These are phyloP conservation scores for Epipyxis sp. DNA, from an alignment of 108 stramenopile species.

Conservation along the genomic window DNA sequence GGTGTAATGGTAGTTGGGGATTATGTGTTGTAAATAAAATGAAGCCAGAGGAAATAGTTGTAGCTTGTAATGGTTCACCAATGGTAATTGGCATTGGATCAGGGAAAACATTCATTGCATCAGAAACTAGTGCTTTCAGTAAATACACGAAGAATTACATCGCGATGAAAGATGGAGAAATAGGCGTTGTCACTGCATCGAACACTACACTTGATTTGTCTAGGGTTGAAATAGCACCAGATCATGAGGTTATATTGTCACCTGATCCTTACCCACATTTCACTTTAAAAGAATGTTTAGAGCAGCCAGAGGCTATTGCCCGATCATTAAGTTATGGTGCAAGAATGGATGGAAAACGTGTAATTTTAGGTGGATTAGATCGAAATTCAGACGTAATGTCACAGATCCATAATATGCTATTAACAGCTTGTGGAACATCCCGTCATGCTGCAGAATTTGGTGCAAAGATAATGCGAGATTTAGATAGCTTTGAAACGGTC, in stretches of 20 bases:
- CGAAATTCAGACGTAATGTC: conserved; percentile 61
- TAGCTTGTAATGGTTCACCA: conserved; percentile 95
- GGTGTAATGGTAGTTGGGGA: conserved; percentile 92
- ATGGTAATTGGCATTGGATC: conserved; percentile 89
- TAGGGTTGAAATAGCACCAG: conserved; percentile 77
- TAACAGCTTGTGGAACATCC: conserved; percentile 91
- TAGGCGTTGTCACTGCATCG: conserved; percentile 85
- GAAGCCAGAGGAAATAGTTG: conserved; percentile 82
- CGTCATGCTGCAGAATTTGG: conserved; percentile 87
- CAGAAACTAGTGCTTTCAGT: conserved; percentile 95
- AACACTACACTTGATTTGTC: conserved; percentile 79
- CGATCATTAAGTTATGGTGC: conserved; percentile 84
- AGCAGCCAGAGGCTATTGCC: conserved; percentile 94
- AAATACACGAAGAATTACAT: conserved; percentile 96
- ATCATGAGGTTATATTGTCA: conserved; percentile 81
- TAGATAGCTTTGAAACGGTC: conserved; percentile 87
- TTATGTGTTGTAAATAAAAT: conserved; percentile 67
- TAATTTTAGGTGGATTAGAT: conserved; percentile 78
- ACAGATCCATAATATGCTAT: conserved; percentile 40
- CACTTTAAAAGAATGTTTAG: conserved; percentile 74
- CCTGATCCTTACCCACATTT: conserved; percentile 93
- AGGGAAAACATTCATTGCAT: conserved; percentile 88
- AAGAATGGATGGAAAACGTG: conserved; percentile 63
- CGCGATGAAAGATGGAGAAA: conserved; percentile 97
- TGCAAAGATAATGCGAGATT: conserved; percentile 91